Conservation (phyloP, 2,329 filamentous ascomycete genomes). For the Dothistroma pini region DNA sequence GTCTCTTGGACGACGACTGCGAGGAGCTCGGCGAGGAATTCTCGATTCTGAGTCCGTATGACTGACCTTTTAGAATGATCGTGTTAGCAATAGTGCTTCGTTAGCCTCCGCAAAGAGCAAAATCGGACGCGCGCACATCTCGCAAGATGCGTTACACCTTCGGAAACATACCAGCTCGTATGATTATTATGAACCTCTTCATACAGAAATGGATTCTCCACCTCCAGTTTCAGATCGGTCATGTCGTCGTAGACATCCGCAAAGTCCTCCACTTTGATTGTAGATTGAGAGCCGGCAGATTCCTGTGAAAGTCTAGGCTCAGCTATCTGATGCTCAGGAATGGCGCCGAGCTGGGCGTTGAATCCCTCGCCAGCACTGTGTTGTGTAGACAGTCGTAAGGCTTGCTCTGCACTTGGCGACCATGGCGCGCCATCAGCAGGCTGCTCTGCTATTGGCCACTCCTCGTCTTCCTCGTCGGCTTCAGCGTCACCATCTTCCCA, state of each 20-base stretch:
- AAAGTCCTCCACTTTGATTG: slow-evolving; percentile 37
- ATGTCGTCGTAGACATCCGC: slow-evolving; percentile 41
- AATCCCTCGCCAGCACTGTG: slow-evolving; percentile 1
- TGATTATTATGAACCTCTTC: slow-evolving; percentile 49
- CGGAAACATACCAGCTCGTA: slow-evolving; percentile 41
- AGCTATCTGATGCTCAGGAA: slow-evolving; percentile 13
- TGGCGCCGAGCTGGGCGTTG: slow-evolving; percentile 4
- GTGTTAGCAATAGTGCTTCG: too few species aligned
- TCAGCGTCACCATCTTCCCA: slow-evolving; percentile 29
- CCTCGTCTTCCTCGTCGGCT: slow-evolving; percentile 9
- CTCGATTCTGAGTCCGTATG: slow-evolving; percentile 49
- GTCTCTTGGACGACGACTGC: slow-evolving; percentile 39
- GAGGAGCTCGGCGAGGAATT: slow-evolving; percentile 53
- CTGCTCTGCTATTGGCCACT: background rate
- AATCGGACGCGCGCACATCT: too few species aligned
- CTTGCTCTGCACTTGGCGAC: slow-evolving; percentile 1
- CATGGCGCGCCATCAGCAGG: background rate
- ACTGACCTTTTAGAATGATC: slow-evolving; percentile 20
- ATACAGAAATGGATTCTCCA: slow-evolving; percentile 36
- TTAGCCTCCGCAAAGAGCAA: too few species aligned
- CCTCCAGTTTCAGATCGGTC: slow-evolving; percentile 36
- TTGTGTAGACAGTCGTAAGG: background rate
- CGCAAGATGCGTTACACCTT: too few species aligned
- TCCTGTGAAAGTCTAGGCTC: slow-evolving; percentile 1
- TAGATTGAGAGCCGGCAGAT: slow-evolving; percentile 16